Evolutionary conservation across 345 rosid species (phyloP), one percentile per base, ranked within the genome.

Genomic region (Eucalyptus camaldulensis): DNA sequence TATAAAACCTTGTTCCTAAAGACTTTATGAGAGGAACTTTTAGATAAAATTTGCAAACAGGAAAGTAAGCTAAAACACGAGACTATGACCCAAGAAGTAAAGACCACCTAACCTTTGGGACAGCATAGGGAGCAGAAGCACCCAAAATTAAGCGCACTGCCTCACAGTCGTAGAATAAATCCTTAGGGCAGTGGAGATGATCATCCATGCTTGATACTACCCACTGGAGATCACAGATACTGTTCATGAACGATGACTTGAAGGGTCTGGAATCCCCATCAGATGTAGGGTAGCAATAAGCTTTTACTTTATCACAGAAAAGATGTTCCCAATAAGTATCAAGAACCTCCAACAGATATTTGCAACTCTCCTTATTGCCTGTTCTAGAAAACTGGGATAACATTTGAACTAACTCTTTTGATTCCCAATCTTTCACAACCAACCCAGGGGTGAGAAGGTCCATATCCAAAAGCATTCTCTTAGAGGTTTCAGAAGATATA

Each of bases 371-470:
- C 37, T 49, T 90, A 90, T 93, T 91, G 88, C 95, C 93, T 87
- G 87, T 89, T 62, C 80, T 86, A 88, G 93, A 92, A 92, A 96
- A 90, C 53, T 87, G 56, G 43, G 95, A 93, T 88, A 98, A 91
- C 49, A 98, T 90, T 85, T 92, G 91, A 88, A 90, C 94, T 88
- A 98, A 91, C 92, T 98, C 99, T 67, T 86, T 86, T 76, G 99
- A 98, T 91, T 95, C 98, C 99, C 99, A 98, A 92, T 98, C 99
- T 92, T 89, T 94, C 53, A 89, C 96, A 90, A 90, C 80, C 89
- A 91, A 91, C 58, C 91, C 93, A 5, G 92, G 90, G 85, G 94
- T 90, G 88, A 94, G 58, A 86, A 91, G 89, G 67, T 89, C 92
- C 86, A 80, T 53, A 90, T 92, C 93, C 88, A 89, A 88, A 47